phyloP scores from a whole-genome alignment of 2,329 filamentous ascomycete species.

The Alternaria triticimaculans region DNA sequence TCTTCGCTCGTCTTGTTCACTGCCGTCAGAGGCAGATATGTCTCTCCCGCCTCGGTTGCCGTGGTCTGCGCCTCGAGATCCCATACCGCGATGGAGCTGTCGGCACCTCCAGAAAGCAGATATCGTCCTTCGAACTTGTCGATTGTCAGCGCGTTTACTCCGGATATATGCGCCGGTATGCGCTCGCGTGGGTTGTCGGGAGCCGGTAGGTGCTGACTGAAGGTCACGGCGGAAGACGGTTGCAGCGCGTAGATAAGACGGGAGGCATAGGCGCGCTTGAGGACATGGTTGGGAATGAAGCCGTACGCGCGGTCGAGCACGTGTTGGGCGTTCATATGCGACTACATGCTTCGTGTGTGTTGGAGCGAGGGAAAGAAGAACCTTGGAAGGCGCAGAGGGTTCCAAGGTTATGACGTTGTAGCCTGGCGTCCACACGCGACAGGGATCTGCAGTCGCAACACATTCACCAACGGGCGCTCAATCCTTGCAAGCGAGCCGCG shows the following conservation, averaged over 20 bases:
- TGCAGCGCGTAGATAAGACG: constrained; percentile 73
- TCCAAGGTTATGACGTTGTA: constrained; percentile 24
- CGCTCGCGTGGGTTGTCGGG: constrained; percentile 37
- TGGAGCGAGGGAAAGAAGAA: constrained; percentile 7
- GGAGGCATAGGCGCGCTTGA: constrained; percentile 70
- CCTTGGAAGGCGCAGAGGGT: neutral
- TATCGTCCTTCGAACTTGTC: constrained; percentile 82
- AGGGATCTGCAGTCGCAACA: constrained; percentile 3
- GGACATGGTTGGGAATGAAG: constrained; percentile 63
- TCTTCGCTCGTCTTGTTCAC: constrained; percentile 40
- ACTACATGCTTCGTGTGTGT: constrained; percentile 43
- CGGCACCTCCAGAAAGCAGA: constrained; percentile 83
- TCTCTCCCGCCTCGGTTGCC: constrained; percentile 21
- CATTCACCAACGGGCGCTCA: constrained; percentile 10
- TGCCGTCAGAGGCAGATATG: constrained; percentile 35
- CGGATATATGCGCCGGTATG: constrained; percentile 74
- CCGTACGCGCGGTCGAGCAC: constrained; percentile 79
- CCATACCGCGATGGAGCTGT: constrained; percentile 86
- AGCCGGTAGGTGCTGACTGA: constrained; percentile 66
- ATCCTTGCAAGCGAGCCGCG: constrained; percentile 4
- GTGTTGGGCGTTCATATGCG: constrained; percentile 57
- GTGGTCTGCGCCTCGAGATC: constrained; percentile 67
- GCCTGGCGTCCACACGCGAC: neutral
- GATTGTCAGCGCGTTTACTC: constrained; percentile 79
- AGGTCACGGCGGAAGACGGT: constrained; percentile 67